Evolutionary conservation across 108 stramenopile species (phyloP).

Genomic region (Pseudonitzschia multiseries): DNA sequence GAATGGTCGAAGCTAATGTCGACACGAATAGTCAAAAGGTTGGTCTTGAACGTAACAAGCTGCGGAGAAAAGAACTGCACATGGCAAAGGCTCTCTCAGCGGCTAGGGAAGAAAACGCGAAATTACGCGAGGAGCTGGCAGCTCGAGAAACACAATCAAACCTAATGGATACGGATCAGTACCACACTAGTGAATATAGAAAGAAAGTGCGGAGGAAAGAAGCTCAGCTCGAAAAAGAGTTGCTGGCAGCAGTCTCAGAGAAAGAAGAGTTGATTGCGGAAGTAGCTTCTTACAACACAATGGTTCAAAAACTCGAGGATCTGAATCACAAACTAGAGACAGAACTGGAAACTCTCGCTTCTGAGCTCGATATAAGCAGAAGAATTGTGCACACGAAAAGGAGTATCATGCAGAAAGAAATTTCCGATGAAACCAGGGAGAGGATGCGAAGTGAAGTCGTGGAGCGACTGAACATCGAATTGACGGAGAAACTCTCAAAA

Average conservation of each 20-base stretch:
- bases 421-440: constrained; percentile 19
- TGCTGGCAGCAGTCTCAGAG: constrained; percentile 13
- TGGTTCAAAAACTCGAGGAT: constrained; percentile 12
- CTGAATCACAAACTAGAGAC: constrained; percentile 6
- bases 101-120: constrained; percentile 9
- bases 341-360: background rate
- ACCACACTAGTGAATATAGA: background rate
- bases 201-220: constrained; percentile 17
- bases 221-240: constrained; percentile 18
- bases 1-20: no score
- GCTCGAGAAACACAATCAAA: background rate
- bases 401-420: constrained; percentile 17
- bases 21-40: background rate
- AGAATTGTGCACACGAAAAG: constrained; percentile 27
- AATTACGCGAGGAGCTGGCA: constrained; percentile 18
- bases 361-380: constrained; percentile 10
- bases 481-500: constrained; percentile 21
- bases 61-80: constrained; percentile 4
- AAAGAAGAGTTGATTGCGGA: constrained; percentile 4
- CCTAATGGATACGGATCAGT: background rate
- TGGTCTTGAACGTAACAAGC: background rate
- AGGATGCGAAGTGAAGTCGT: constrained; percentile 17
- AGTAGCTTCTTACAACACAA: background rate
- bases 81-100: background rate
- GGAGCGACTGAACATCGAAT: constrained; percentile 6